Base-by-base conservation (phyloP, 768 basidiomycete genomes). In the Boletus speciosus region DNA sequence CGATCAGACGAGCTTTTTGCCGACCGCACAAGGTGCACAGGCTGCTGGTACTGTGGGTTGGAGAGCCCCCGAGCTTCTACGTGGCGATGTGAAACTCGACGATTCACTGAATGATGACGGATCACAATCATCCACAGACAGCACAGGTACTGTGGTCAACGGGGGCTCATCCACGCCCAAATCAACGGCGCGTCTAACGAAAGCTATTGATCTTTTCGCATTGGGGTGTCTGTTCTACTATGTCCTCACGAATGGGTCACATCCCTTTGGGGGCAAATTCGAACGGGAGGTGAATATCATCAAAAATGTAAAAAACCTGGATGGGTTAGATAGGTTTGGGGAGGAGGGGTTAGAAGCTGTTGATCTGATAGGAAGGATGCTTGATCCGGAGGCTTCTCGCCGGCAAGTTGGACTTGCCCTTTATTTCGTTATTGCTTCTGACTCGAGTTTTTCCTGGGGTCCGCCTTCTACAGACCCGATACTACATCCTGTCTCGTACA, bases 201-300 rank as follows among this genome's bases (percentile, higher is more conserved):
- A 97, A 69, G 88, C 90, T 16, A 92, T 99, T 55, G 97, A 99
- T 69, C 88, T 99, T 29, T 99, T 98, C 65, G 93, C 97, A 1
- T 73, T 98, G 29, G 97, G 97, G 0, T 98, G 96, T 72, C 73
- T 98, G 59, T 96, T 94, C 71, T 98, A 92, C 67, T 97, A 95
- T 70, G 88, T 88, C 21, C 76, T 98, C 37, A 93, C 93, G 47
- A 85, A 81, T 49, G 97, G 97, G 2, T 79, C 82, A 2, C 97
- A 99, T 78, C 97, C 97, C 14, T 99, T 84, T 69, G 97, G 97
- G 0, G 92, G 93, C 63, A 81, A 86, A 50, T 98, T 89, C 66
- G 93, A 98, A 73, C 74, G 97, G 57, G 97, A 98, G 72, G 83
- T 85, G 25, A 98, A 98, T 69, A 98, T 99, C 54, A 74, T 97